These are phyloP conservation scores for Lithospermum erythrorhizon DNA, from an alignment of 257 asterid species.

Conservation along the genomic window DNA sequence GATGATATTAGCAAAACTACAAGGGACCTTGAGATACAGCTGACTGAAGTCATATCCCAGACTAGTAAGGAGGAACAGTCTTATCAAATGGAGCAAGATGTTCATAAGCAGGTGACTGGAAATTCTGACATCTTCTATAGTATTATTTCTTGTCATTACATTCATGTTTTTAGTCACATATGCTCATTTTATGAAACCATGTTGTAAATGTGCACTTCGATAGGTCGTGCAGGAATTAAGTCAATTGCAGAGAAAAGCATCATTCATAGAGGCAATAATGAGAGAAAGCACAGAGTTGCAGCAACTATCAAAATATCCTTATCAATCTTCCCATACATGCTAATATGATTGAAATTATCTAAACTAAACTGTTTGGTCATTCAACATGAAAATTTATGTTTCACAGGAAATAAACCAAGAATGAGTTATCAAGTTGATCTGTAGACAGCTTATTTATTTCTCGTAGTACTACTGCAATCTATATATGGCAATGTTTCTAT, in stretches of 20 bases:
- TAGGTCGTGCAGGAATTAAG: slow-evolving; percentile 55
- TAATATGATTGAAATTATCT: slow-evolving; percentile 2
- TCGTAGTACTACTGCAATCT: slow-evolving; percentile 7
- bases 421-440: neutral
- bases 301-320: slow-evolving; percentile 80
- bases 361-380: neutral
- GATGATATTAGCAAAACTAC: slow-evolving; percentile 24
- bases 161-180: neutral
- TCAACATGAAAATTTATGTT: neutral
- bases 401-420: neutral
- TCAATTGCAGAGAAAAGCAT: slow-evolving; percentile 39
- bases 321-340: slow-evolving; percentile 8
- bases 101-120: slow-evolving; percentile 38
- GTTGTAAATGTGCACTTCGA: slow-evolving; percentile 12
- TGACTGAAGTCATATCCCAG: slow-evolving; percentile 32
- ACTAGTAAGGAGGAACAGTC: slow-evolving; percentile 39
- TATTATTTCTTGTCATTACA: neutral
- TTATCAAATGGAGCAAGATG: slow-evolving; percentile 36
- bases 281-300: slow-evolving; percentile 52
- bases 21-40: slow-evolving; percentile 30
- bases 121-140: neutral
- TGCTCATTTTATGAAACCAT: neutral
- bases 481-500: slow-evolving; percentile 8
- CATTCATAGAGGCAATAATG: slow-evolving; percentile 41
- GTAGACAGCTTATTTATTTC: neutral